phyloP scores from a whole-genome alignment of 83 land plant species.

The Picea abies region DNA sequence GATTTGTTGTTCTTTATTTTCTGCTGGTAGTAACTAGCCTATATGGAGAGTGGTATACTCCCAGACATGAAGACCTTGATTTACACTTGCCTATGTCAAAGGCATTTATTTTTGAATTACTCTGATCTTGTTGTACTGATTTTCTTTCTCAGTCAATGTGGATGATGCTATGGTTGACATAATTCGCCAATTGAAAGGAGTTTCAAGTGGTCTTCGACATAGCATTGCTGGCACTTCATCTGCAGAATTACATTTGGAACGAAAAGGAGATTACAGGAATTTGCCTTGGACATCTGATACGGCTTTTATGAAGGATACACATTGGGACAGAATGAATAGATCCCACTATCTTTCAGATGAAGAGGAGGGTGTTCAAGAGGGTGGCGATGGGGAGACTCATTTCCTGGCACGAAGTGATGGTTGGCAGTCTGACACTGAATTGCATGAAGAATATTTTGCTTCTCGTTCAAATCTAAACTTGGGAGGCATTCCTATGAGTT shows the following conservation, averaged over 20 bases:
- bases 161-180: slow-evolving; percentile 99
- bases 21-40: not conserved
- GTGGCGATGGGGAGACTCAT: slow-evolving; percentile 34
- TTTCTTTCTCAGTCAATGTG: slow-evolving; percentile 75
- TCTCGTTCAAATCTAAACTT: slow-evolving; percentile 32
- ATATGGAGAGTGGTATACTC: not conserved
- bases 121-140: no score
- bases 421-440: slow-evolving; percentile 92
- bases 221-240: slow-evolving; percentile 40
- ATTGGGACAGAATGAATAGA: slow-evolving; percentile 25
- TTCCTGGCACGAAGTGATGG: slow-evolving; percentile 35
- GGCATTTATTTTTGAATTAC: no score
- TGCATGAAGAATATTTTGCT: slow-evolving; percentile 42
- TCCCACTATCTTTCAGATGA: slow-evolving; percentile 54
- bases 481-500: slow-evolving; percentile 12
- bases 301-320: slow-evolving; percentile 18
- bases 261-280: slow-evolving; percentile 5
- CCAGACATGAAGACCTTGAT: not conserved
- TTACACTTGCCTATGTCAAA: no score
- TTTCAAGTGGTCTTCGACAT: slow-evolving; percentile 71
- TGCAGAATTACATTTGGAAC: slow-evolving; percentile 20
- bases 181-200: slow-evolving; percentile 94
- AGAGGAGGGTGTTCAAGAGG: slow-evolving; percentile 43
- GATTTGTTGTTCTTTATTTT: not conserved
- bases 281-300: slow-evolving; percentile 43